Base-by-base conservation (phyloP, 345 rosid genomes). In the Erodium maritimum region DNA sequence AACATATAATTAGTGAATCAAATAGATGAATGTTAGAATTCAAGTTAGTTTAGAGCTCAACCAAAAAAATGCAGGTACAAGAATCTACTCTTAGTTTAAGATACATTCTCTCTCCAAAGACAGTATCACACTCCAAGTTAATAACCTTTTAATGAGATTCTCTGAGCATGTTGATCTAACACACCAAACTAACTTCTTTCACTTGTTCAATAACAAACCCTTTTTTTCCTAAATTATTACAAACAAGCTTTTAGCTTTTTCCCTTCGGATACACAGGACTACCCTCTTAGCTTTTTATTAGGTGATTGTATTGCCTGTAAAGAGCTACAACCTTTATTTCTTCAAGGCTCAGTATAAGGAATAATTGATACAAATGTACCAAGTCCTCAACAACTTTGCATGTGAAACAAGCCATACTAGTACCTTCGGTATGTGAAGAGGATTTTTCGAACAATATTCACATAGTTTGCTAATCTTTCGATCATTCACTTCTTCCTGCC, bases 391-490 rank as follows among this genome's bases (percentile, higher is more conserved):
- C 17, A 17, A 17, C 1, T 51, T 51, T 48, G 17, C 19, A 51
- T 17, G 21, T 51, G 54, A 19, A 51, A 19, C 54, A 50, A 56
- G 46, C 42, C 34, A 17, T 23, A 21, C 13, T 29, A 37, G 21
- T 59, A 74, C 88, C 86, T 83, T 81, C 16, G 83, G 90, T 17
- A 86, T 80, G 50, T 84, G 90, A 67, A 83, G 90, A 71, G 90
- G 86, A 63, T 83, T 86, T 67, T 63, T 83, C 0, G 82, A 59
- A 69, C 84, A 87, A 52, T 83, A 86, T 75, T 83, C 95, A 72
- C 84, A 80, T 20, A 80, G 29, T 64, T 78, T 83, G 56, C 75
- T 20, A 58, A 80, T 80, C 66, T 67, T 72, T 13, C 85, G 50
- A 20, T 83, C 77, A 69, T 78, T 78, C 0, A 73, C 67, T 56